Evolutionary conservation across 306 rosid species (phyloP), one percentile per base, ranked within the genome.

Genomic region (Phaseolus lunatus): DNA sequence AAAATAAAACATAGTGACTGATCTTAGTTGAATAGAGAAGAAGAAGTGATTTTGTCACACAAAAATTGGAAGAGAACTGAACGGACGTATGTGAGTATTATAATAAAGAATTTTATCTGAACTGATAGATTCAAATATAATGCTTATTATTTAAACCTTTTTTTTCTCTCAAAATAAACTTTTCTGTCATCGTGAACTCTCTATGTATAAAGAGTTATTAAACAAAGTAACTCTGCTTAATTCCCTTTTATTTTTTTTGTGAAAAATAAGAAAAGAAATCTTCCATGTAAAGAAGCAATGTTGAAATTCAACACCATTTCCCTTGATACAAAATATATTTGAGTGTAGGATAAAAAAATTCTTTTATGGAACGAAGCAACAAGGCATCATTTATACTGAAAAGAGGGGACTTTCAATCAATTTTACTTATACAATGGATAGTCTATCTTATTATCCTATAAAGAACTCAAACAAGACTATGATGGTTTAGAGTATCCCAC

Each of bases 391-490:
- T 62, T 62, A 54, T 61, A 27, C 2, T 27, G 12, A 26, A 15
- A 27, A 27, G 12, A 29, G 39, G 19, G 13, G 5, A 59, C 66
- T 29, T 0, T 62, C 6, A 29, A 33, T 62, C 6, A 29, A 33
- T 58, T 41, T 23, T 43, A 49, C 47, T 47, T 49, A 1, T 12
- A 1, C 15, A 50, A 9, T 10, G 18, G 54, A n/a, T 26, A 44
- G 9, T 11, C 31, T 5, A n/a, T 41, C 41, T 43, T 43, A 43
- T 33, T 10, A 5, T 29, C 8, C 4, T 4, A 31, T 29, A 14
- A 19, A 27, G 19, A 1, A 52, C 50, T 47, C 69, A 62, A 70
- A 70, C 5, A 9, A 2, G 75, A 73, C 20, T 70, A 80, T 74
- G 47, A 24, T 62, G 24, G 14, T 41, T 24, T 67, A 81, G 24